Evolutionary conservation across 2,329 filamentous ascomycete species (phyloP).

Genomic region (Coniochaeta prunicola): DNA sequence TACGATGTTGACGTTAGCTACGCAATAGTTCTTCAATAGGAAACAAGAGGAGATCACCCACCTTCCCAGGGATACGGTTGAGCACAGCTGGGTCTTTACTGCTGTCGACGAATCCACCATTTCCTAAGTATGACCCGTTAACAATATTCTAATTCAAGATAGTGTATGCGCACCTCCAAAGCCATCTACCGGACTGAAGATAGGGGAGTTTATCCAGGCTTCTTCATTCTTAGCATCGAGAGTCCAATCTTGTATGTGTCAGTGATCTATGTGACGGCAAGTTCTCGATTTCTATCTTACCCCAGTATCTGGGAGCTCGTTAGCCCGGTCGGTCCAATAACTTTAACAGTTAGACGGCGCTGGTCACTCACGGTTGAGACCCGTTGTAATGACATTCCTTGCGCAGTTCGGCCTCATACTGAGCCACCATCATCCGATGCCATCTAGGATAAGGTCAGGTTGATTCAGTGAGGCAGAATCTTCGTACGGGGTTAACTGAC

Average conservation of each 20-base stretch:
- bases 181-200: slow-evolving; percentile 16
- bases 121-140: not conserved
- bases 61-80: not conserved
- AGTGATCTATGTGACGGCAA: not conserved
- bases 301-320: not conserved
- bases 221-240: not conserved
- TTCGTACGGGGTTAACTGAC: not conserved
- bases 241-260: not conserved
- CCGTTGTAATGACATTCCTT: not conserved
- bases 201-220: slow-evolving; percentile 9
- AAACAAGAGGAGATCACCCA: not conserved
- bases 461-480: not conserved
- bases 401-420: slow-evolving; percentile 1
- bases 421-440: slow-evolving; percentile 1
- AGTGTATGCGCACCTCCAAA: slow-evolving; percentile 3
- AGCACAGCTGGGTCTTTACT: slow-evolving; percentile 5
- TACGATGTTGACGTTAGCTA: slow-evolving; percentile 1
- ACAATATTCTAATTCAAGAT: not conserved
- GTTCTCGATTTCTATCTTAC: not conserved
- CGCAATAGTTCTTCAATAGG: not conserved
- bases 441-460: not conserved
- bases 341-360: not conserved
- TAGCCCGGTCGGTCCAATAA: not conserved
- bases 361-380: slow-evolving; percentile 2
- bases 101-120: not conserved